Conservation (phyloP, 139 green algal species). For the Picochlorum sp. region DNA sequence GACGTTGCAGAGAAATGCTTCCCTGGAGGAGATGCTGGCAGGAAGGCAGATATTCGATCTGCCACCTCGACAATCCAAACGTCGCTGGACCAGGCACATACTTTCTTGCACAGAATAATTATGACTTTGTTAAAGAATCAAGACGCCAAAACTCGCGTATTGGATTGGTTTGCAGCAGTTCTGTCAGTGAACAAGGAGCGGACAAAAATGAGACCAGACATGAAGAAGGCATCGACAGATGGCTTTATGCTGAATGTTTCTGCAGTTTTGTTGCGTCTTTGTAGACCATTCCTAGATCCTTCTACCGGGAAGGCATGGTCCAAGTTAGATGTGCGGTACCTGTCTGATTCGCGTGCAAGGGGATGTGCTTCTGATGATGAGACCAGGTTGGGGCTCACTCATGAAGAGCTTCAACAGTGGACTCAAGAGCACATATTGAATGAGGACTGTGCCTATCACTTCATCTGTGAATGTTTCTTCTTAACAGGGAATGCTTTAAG, state of each 20-base stretch:
- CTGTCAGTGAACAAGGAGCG: constrained; percentile 74
- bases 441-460: constrained; percentile 52
- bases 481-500: constrained; percentile 74
- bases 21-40: constrained; percentile 6
- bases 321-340: constrained; percentile 38
- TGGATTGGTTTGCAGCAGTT: constrained; percentile 64
- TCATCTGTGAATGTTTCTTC: constrained; percentile 98
- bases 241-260: constrained; percentile 80
- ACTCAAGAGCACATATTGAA: background rate
- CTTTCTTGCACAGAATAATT: constrained; percentile 43
- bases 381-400: constrained; percentile 50
- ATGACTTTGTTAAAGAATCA: constrained; percentile 52
- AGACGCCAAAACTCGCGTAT: constrained; percentile 50
- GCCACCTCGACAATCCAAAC: constrained; percentile 46
- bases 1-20: constrained; percentile 45
- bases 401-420: constrained; percentile 47
- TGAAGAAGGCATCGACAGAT: constrained; percentile 37
- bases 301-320: constrained; percentile 42
- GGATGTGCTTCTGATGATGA: constrained; percentile 23
- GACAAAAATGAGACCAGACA: constrained; percentile 66
- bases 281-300: constrained; percentile 78
- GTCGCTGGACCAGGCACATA: constrained; percentile 31
- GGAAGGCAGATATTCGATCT: constrained; percentile 29
- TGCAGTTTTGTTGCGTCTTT: constrained; percentile 67
- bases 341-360: constrained; percentile 15